Evolutionary conservation across 805 yeast genomes (phyloP), one percentile per base, ranked within the genome.

Genomic region (Candida ortonii): DNA sequence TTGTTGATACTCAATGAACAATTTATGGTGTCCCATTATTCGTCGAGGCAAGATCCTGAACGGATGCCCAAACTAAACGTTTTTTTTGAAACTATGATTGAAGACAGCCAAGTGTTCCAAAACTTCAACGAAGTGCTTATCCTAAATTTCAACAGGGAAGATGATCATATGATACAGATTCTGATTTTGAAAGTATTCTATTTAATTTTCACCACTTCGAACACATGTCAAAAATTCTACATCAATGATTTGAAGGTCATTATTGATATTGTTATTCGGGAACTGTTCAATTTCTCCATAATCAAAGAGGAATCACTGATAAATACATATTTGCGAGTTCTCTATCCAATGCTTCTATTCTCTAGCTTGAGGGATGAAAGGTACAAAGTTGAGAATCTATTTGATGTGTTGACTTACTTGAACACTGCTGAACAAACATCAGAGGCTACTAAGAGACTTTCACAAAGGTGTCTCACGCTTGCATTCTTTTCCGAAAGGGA

Each of bases 1-100:
- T 57, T 89, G 9, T 63, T 89, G 24, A 79, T 87, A 1, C 64
- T 89, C 16, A 89, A 89, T 59, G 96, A 89, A 55, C 96, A 89
- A 59, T 89, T 77, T 58, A 76, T 89, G 80, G 81, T 86, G 24
- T 62, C 75, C 42, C 66, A 46, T 57, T 70, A 46, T 49, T 68
- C 51, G 5, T 23, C 37, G 5, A 29, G 32, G 22, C 28, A 58
- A 4, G 49, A 55, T 22, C 34, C 45, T 6, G 22, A 18, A 6
- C 17, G 16, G 1, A 37, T 35, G 10, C 38, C 29, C 10, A 41
- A 41, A 1, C 42, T 34, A 13, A 73, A 78, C 47, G 72, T 71
- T 38, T 81, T 84, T 2, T 75, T 83, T 49, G 65, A 69, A 4
- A 70, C 72, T 3, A 55, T 89, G 35, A 61, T 71, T 24, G 53